These are phyloP conservation scores for Artemisia princeps DNA, from an alignment of 140 eudicot species.

Conservation along the genomic window DNA sequence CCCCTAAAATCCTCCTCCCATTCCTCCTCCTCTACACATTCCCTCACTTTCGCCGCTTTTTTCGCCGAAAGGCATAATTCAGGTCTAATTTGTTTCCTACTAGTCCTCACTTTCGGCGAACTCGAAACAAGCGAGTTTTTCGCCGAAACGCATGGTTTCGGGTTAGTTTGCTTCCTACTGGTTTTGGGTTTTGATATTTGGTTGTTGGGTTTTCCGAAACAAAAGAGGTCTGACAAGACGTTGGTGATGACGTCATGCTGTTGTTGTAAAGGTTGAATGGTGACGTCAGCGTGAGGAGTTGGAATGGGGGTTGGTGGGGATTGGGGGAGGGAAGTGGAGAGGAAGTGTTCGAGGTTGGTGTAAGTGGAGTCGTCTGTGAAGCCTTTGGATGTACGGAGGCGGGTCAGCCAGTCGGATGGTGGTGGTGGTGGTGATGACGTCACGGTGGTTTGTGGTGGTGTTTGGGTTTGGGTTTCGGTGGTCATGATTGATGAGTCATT, in stretches of 20 bases:
- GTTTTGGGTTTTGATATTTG: conserved; percentile 17
- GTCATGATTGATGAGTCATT: background rate
- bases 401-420: conserved; percentile 67
- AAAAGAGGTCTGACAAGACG: conserved; percentile 58
- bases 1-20: conserved; percentile 23
- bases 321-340: conserved; percentile 23
- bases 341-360: conserved; percentile 47
- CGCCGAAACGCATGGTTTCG: conserved; percentile 40
- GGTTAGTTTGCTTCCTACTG: conserved; percentile 59
- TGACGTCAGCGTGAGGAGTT: background rate
- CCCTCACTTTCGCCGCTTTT: conserved; percentile 7
- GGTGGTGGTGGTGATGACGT: conserved; percentile 13
- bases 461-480: conserved; percentile 21
- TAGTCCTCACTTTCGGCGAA: background rate
- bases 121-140: background rate
- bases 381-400: conserved; percentile 70
- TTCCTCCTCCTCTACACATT: conserved; percentile 17
- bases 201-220: conserved; percentile 37
- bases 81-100: conserved; percentile 3
- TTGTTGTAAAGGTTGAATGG: conserved; percentile 20
- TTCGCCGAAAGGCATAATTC: background rate
- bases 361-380: conserved; percentile 41
- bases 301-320: background rate
- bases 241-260: conserved; percentile 30
- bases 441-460: conserved; percentile 15